Conservation (phyloP, 2,329 filamentous ascomycete genomes). For the Ophiostoma sp. region DNA sequence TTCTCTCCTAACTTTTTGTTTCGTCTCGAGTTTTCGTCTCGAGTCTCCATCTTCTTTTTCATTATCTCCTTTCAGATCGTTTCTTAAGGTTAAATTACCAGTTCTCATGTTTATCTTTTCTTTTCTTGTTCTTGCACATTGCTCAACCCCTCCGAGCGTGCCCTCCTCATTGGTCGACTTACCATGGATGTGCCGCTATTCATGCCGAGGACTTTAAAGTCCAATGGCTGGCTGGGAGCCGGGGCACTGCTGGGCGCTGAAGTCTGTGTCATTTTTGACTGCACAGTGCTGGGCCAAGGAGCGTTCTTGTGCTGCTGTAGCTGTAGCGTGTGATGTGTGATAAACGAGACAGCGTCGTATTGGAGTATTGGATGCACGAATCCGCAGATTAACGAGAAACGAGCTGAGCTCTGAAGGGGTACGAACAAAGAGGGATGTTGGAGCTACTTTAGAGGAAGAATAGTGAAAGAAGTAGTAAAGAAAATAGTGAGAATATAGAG, state of each 20-base stretch:
- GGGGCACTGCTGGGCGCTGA: slow-evolving; percentile 5
- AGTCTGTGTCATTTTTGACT: background rate
- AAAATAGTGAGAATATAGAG: background rate
- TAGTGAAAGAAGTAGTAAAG: no score
- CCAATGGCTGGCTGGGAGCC: slow-evolving; percentile 34
- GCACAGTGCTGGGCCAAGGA: background rate
- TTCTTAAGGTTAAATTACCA: background rate
- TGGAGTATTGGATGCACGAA: background rate
- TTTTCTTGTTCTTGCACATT: background rate
- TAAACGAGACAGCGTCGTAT: background rate
- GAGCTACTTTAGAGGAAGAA: background rate
- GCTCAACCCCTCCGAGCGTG: background rate
- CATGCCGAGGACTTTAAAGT: slow-evolving; percentile 51
- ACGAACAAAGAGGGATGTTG: background rate
- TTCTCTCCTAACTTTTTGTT: background rate
- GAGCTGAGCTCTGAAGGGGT: background rate
- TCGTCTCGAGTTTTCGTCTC: background rate
- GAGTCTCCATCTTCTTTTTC: background rate
- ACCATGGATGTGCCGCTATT: slow-evolving; percentile 50
- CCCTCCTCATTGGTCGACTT: slow-evolving; percentile 13
- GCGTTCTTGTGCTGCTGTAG: background rate
- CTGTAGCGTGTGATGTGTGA: background rate
- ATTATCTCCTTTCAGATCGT: background rate
- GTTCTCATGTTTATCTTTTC: background rate
- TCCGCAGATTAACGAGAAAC: background rate